Evolutionary conservation across 1,284 basidiomycete species (phyloP).

Genomic region (Stygiomarasmius scandens): DNA sequence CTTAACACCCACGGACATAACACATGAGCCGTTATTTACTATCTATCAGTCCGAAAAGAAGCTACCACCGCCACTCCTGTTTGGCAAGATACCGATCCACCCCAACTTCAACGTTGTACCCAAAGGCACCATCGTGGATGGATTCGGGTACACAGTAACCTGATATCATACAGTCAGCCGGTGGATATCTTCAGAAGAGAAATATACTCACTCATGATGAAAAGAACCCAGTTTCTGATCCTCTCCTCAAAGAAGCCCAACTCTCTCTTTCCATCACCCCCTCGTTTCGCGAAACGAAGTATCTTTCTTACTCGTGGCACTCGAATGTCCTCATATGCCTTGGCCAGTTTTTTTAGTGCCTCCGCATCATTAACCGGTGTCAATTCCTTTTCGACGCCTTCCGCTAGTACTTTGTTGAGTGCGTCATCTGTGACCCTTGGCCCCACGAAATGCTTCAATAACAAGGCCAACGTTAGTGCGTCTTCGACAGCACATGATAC

Average conservation of each 20-base stretch:
- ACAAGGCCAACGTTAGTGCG: constrained; percentile 33
- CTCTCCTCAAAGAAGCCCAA: constrained; percentile 31
- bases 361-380: constrained; percentile 19
- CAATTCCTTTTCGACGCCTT: not conserved
- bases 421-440: not conserved
- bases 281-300: constrained; percentile 32
- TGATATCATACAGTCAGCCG: too few species aligned
- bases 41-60: too few species aligned
- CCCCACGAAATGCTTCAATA: constrained; percentile 32
- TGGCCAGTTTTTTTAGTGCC: constrained; percentile 1
- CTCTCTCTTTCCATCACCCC: constrained; percentile 25
- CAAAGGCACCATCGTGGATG: not conserved
- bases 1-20: too few species aligned
- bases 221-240: not conserved
- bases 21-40: too few species aligned
- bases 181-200: too few species aligned
- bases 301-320: constrained; percentile 34
- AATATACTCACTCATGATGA: not conserved
- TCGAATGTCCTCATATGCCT: constrained; percentile 35
- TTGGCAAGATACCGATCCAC: not conserved
- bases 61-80: not conserved
- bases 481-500: constrained; percentile 41
- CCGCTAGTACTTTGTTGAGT: not conserved
- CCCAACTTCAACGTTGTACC: not conserved
- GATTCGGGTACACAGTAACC: not conserved